Conservation (phyloP, 202 grass and related monocot species). For the Panicum hallii region DNA sequence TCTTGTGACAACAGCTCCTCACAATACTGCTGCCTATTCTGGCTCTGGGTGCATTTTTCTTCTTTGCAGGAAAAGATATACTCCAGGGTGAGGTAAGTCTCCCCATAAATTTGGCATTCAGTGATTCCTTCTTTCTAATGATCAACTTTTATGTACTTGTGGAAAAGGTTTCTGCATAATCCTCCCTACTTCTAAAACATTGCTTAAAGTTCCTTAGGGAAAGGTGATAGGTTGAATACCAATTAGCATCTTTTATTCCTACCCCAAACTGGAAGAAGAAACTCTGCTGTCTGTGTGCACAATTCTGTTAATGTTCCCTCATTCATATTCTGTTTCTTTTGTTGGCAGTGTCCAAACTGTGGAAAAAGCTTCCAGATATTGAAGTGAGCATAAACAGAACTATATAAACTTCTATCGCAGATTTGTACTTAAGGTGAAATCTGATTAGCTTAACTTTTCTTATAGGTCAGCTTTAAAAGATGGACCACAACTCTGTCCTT, state of each 20-base stretch:
- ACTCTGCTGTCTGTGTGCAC: background rate
- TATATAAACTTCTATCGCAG: background rate
- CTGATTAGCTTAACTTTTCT: conserved; percentile 35
- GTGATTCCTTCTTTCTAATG: background rate
- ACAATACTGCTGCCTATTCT: conserved; percentile 79
- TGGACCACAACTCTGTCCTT: conserved; percentile 73
- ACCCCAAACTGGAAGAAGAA: background rate
- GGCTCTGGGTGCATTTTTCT: conserved; percentile 80
- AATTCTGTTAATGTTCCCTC: background rate
- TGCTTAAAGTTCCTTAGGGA: background rate
- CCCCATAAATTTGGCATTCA: conserved; percentile 9
- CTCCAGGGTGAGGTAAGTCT: conserved; percentile 76
- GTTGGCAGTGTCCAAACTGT: conserved; percentile 71
- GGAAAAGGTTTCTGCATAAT: background rate
- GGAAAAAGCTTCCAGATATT: conserved; percentile 75
- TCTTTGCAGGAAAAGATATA: conserved; percentile 80
- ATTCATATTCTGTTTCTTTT: conserved; percentile 42
- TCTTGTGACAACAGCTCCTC: conserved; percentile 63
- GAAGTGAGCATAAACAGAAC: conserved; percentile 53
- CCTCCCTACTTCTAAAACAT: background rate
- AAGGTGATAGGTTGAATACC: background rate
- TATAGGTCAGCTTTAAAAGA: conserved; percentile 72
- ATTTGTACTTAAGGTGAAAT: conserved; percentile 8
- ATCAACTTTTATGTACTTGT: background rate
- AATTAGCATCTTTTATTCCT: conserved; percentile 19